These are phyloP conservation scores for Chenopodium berlandieri DNA, from an alignment of 148 eudicot species.

Conservation along the genomic window DNA sequence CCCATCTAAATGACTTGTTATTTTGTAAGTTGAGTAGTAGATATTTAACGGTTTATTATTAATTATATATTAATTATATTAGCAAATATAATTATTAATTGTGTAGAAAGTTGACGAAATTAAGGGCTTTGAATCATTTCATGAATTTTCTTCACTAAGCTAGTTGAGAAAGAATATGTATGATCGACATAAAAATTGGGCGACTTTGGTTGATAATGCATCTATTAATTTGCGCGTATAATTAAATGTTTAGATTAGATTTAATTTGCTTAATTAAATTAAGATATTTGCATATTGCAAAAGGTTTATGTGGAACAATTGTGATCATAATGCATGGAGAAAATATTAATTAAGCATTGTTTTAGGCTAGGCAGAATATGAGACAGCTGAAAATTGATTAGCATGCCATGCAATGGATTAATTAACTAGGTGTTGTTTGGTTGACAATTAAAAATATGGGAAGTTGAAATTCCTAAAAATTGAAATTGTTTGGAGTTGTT, in stretches of 20 bases:
- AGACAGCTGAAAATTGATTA: neutral
- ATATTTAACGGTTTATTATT: no score
- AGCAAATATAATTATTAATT: no score
- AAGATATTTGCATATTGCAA: neutral
- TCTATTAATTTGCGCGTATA: neutral
- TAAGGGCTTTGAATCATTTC: neutral
- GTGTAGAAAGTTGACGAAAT: neutral
- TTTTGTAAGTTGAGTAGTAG: no score
- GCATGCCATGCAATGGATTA: neutral
- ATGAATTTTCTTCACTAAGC: neutral
- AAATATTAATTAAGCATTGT: neutral
- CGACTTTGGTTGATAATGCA: neutral
- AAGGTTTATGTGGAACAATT: constrained; percentile 21
- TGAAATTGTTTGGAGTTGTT: no score
- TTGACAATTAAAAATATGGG: no score
- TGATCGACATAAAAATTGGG: neutral
- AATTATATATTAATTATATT: no score
- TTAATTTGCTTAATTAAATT: neutral
- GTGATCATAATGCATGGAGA: constrained; percentile 18
- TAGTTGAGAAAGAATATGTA: neutral
- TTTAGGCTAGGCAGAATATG: neutral
- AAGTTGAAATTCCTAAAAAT: no score
- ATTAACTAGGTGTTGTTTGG: no score
- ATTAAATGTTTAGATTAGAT: no score
- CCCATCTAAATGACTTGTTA: no score